Percentiles rank a stretch among this genome's conserved stretches.
Conservation (phyloP, 2,329 filamentous ascomycete species). For the Orbilia quercus region DNA sequence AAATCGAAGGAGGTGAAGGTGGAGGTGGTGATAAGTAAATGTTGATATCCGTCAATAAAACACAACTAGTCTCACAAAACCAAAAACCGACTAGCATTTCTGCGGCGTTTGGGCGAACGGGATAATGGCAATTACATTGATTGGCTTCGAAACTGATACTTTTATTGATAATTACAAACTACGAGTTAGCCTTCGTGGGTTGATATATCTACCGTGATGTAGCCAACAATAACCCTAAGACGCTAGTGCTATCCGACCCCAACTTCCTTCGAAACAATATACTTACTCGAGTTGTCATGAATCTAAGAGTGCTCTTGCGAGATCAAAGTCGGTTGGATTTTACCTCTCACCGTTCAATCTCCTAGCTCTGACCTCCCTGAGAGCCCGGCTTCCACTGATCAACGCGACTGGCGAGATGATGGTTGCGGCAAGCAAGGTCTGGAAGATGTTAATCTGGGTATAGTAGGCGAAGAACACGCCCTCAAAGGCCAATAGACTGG, state of each 20-base stretch:
- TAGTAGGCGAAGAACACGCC: slow-evolving; percentile 96
- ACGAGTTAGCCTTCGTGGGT: neutral
- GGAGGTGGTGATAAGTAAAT: slow-evolving; percentile 55
- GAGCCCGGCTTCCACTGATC: slow-evolving; percentile 86
- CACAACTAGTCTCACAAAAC: no score
- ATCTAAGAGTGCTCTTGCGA: neutral
- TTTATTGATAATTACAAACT: slow-evolving; percentile 35
- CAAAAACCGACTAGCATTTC: neutral
- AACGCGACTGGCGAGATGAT: slow-evolving; percentile 78
- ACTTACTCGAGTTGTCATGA: neutral
- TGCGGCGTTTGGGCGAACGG: slow-evolving; percentile 21
- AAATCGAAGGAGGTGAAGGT: slow-evolving; percentile 68
- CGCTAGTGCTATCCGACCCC: neutral
- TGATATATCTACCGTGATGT: slow-evolving; percentile 7
- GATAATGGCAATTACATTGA: neutral
- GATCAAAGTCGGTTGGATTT: neutral
- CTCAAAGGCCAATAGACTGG: slow-evolving; percentile 87
- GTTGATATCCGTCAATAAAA: no score
- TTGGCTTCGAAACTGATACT: neutral
- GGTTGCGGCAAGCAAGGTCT: slow-evolving; percentile 79
- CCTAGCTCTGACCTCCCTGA: slow-evolving; percentile 91
- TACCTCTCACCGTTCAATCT: slow-evolving; percentile 78
- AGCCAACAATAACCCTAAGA: slow-evolving; percentile 1
- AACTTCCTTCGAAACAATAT: neutral
- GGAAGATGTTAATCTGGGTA: slow-evolving; percentile 88